Percentiles rank a stretch among this genome's conserved stretches.
Evolutionary conservation across 169 alveolate genomes (phyloP).

Genomic region (Fabrea salina): DNA sequence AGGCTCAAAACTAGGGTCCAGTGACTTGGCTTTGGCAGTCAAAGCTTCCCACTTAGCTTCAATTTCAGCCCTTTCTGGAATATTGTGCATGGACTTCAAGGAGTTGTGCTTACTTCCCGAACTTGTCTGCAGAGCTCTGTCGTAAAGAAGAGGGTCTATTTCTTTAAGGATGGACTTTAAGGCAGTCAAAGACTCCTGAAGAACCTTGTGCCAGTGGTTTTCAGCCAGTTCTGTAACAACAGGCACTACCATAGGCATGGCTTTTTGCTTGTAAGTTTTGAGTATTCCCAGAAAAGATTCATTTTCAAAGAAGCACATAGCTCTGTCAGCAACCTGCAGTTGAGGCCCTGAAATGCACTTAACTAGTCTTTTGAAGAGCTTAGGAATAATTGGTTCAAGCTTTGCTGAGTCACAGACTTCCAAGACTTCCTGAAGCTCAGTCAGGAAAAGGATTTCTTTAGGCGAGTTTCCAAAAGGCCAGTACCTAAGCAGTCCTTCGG

Average conservation of each 20-base stretch:
- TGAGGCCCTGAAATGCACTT: conserved; percentile 79
- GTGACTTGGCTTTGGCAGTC: not conserved
- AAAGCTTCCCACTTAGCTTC: conserved; percentile 5
- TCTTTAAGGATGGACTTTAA: conserved; percentile 24
- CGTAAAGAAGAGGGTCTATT: conserved; percentile 29
- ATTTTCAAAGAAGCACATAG: conserved; percentile 83
- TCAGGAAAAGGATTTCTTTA: conserved; percentile 92
- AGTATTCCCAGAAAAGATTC: conserved; percentile 64
- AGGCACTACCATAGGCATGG: conserved; percentile 64
- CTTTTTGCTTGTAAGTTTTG: conserved; percentile 44
- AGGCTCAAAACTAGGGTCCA: not conserved
- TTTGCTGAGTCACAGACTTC: conserved; percentile 74
- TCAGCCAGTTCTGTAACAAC: conserved; percentile 52
- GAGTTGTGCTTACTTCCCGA: not conserved
- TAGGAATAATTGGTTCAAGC: conserved; percentile 66
- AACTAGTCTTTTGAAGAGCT: conserved; percentile 69
- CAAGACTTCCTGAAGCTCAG: conserved; percentile 93
- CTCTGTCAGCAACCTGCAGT: conserved; percentile 81
- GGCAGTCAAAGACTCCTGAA: conserved; percentile 13
- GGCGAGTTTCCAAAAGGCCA: conserved; percentile 98
- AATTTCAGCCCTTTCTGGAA: not conserved
- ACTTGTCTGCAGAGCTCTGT: conserved; percentile 18
- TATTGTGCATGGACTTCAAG: not conserved
- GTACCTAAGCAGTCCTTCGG: conserved; percentile 90
- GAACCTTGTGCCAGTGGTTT: conserved; percentile 60